A percentile compares a stretch with the other conserved stretches of the same genome.
These are phyloP conservation scores for Lasiosphaeris hirsuta DNA, from an alignment of 495 filamentous ascomycete species.

Conservation along the genomic window DNA sequence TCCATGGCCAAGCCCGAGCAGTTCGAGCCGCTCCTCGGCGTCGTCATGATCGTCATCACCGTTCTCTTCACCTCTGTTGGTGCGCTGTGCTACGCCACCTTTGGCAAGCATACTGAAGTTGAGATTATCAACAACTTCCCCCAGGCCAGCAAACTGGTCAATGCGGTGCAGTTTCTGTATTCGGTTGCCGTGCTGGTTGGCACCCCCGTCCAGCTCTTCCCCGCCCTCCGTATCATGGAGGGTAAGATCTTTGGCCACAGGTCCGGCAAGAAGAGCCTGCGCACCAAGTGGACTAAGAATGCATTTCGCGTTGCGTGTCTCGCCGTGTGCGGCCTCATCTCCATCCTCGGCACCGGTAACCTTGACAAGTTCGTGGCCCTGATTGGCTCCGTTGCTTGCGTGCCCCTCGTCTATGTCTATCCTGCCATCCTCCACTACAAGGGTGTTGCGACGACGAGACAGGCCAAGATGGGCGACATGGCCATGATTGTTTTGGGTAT, in stretches of 20 bases:
- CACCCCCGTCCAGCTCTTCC: constrained; percentile 63
- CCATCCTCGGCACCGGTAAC: constrained; percentile 54
- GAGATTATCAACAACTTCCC: constrained; percentile 66
- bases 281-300: constrained; percentile 68
- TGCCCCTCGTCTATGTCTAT: constrained; percentile 95
- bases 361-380: constrained; percentile 63
- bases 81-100: constrained; percentile 61
- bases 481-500: constrained; percentile 54
- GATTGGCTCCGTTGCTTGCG: constrained; percentile 60
- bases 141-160: constrained; percentile 58
- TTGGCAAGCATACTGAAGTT: constrained; percentile 54
- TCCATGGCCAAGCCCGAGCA: constrained; percentile 59
- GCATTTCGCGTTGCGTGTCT: constrained; percentile 50
- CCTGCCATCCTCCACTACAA: constrained; percentile 64
- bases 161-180: constrained; percentile 64
- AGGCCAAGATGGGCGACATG: constrained; percentile 50
- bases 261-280: constrained; percentile 52
- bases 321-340: constrained; percentile 47
- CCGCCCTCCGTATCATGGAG: constrained; percentile 60
- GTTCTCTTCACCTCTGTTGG: constrained; percentile 61
- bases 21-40: constrained; percentile 54
- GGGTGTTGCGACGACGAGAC: constrained; percentile 49
- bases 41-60: constrained; percentile 62
- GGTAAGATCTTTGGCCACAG: constrained; percentile 47
- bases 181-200: constrained; percentile 60